Evolutionary conservation across 192 early-diverging fungal genomes (phyloP).

Genomic region (Coemansia sp.): DNA sequence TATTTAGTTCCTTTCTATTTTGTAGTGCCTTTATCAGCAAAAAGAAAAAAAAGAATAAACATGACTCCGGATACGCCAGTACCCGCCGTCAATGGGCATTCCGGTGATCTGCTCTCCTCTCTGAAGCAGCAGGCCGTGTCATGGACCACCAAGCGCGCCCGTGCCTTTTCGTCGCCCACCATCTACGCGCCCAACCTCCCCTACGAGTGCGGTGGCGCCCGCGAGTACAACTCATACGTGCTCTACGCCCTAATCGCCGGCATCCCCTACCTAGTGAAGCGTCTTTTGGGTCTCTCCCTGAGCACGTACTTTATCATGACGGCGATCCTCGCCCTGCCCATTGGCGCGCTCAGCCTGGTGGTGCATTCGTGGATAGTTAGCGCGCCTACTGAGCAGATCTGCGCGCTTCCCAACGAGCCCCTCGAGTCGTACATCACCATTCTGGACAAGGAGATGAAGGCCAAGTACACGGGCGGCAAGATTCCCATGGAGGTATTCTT

Average conservation of each 20-base stretch:
- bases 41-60: too few relatives aligned
- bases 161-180: constrained; percentile 40
- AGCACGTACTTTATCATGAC: constrained; percentile 62
- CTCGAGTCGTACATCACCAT: constrained; percentile 90
- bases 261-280: constrained; percentile 66
- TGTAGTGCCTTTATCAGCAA: neutral
- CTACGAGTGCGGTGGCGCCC: constrained; percentile 85
- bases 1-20: neutral
- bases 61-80: constrained; percentile 22
- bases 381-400: constrained; percentile 59
- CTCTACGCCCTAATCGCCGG: constrained; percentile 62
- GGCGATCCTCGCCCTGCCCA: constrained; percentile 65
- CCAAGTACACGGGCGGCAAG: constrained; percentile 75
- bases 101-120: constrained; percentile 3
- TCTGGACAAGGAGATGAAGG: constrained; percentile 75
- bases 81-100: constrained; percentile 3
- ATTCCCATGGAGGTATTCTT: constrained; percentile 99
- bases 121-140: constrained; percentile 8
- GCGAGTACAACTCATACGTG: constrained; percentile 74
- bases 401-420: constrained; percentile 75
- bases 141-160: constrained; percentile 19
- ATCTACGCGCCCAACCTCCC: constrained; percentile 52
- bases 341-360: constrained; percentile 72
- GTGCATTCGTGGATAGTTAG: constrained; percentile 65
- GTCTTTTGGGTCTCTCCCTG: constrained; percentile 65